Percentiles rank a stretch among this genome's conserved stretches.
Conservation (phyloP, 2,329 filamentous ascomycete genomes). For the Paraphaeosphaeria sporulosa region DNA sequence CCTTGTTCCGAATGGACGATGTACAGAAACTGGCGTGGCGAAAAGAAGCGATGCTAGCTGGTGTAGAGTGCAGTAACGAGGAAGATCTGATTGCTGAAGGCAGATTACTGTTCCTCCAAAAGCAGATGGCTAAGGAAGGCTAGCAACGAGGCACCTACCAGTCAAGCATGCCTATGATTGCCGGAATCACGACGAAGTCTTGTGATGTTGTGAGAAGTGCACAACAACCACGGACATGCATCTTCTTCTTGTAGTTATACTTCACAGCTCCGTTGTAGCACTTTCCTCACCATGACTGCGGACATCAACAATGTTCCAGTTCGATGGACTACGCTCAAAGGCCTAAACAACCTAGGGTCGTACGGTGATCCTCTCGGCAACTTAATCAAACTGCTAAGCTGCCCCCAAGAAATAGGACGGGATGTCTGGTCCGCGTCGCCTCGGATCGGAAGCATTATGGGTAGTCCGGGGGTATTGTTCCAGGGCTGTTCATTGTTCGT, state of each 20-base stretch:
- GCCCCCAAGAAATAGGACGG: no score
- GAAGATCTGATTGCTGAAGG: neutral
- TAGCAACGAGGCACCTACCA: neutral
- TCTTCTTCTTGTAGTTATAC: neutral
- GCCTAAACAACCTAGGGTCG: neutral
- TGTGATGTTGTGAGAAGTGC: neutral
- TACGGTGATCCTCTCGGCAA: neutral
- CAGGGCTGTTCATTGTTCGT: no score
- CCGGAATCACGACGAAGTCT: neutral
- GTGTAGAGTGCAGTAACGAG: neutral
- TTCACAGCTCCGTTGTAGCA: neutral
- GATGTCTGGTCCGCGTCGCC: no score
- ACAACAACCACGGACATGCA: no score
- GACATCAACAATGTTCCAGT: neutral
- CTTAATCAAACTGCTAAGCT: no score
- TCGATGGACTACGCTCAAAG: neutral
- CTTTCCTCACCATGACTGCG: neutral
- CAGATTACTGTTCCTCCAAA: neutral
- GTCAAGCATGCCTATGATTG: neutral
- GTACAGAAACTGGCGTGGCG: neutral
- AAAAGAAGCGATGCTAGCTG: conserved; percentile 12
- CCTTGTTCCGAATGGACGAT: conserved; percentile 3
- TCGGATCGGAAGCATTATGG: no score
- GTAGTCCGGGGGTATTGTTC: no score
- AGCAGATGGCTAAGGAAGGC: neutral